Percentiles rank a stretch among this genome's conserved stretches.
phyloP scores from a whole-genome alignment of 2,329 filamentous ascomycete species.

The Cladosporium sp. region DNA sequence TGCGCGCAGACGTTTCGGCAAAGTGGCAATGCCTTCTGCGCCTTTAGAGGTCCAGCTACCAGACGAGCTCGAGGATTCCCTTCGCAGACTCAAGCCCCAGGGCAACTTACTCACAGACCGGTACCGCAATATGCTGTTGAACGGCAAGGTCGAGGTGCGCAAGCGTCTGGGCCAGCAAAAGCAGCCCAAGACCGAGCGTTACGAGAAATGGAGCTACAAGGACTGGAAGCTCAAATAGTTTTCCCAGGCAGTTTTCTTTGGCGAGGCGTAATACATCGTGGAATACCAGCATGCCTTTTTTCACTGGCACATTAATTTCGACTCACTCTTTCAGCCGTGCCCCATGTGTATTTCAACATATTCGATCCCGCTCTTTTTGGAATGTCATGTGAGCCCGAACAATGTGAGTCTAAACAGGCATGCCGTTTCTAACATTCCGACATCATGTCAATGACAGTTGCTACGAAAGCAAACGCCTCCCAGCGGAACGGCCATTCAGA shows the following conservation, averaged over 20 bases:
- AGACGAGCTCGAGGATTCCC: constrained; percentile 52
- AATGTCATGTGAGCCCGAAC: neutral
- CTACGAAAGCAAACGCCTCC: neutral
- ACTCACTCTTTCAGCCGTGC: neutral
- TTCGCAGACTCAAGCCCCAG: constrained; percentile 70
- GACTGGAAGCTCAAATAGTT: constrained; percentile 67
- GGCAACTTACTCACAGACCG: constrained; percentile 93
- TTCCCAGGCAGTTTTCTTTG: neutral
- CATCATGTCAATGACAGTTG: neutral
- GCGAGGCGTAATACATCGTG: constrained; percentile 6
- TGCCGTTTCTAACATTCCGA: too few species aligned
- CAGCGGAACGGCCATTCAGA: neutral
- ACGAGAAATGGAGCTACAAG: constrained; percentile 98
- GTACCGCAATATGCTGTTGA: constrained; percentile 82
- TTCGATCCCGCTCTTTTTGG: neutral
- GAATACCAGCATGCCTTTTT: neutral
- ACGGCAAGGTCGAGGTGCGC: constrained; percentile 84
- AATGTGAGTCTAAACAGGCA: neutral
- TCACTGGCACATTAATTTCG: neutral
- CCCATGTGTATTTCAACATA: too few species aligned
- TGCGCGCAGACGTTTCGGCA: constrained; percentile 71
- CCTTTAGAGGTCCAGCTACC: constrained; percentile 51
- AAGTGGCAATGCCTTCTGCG: constrained; percentile 71
- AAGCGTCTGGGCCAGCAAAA: constrained; percentile 77
- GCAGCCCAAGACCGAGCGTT: constrained; percentile 76